Conservation (phyloP, 1,284 basidiomycete species). For the Ganoderma sp. region DNA sequence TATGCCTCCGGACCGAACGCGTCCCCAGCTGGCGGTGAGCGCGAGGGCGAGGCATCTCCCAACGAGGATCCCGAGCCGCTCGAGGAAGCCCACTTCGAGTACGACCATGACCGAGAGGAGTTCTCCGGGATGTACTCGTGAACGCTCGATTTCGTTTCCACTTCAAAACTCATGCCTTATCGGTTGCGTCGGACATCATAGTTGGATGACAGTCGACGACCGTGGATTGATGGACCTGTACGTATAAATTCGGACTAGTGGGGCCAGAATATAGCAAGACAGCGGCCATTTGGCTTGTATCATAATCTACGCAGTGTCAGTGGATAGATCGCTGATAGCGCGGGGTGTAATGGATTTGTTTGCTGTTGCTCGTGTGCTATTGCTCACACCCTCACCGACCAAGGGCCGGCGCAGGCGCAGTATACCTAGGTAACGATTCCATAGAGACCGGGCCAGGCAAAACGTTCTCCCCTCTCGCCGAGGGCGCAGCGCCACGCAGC, state of each 20-base stretch:
- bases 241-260: neutral
- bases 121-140: constrained; percentile 35
- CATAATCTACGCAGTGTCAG: neutral
- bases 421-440: neutral
- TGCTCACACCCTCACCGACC: too few relatives aligned
- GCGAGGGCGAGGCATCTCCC: neutral
- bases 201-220: neutral
- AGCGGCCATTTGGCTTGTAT: neutral
- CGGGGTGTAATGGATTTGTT: neutral
- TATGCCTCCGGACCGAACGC: neutral
- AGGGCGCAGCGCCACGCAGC: neutral
- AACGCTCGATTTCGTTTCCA: neutral
- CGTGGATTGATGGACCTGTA: neutral
- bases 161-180: too few relatives aligned
- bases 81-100: constrained; percentile 17
- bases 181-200: neutral
- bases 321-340: neutral
- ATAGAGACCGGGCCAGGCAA: neutral
- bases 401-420: neutral
- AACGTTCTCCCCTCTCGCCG: neutral
- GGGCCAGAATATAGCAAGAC: neutral
- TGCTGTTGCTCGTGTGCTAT: neutral
- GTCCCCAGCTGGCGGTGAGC: neutral
- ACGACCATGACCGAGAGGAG: constrained; percentile 27
- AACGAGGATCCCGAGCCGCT: constrained; percentile 1